These are phyloP conservation scores for Ceratocystis papillata DNA, from an alignment of 2,329 filamentous ascomycete genomes.

Conservation along the genomic window DNA sequence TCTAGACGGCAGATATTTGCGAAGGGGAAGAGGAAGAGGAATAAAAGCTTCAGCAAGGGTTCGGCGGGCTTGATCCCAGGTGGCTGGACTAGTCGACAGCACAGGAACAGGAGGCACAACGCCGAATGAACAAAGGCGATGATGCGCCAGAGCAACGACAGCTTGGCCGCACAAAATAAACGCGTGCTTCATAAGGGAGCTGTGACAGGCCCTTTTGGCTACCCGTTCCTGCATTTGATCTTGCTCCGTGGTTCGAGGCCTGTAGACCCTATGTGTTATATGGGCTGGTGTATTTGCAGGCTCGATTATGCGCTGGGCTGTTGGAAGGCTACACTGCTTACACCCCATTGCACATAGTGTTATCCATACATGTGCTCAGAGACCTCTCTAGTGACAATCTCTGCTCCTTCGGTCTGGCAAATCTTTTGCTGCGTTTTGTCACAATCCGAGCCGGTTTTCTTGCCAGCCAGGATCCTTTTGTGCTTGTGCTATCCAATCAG, in stretches of 20 bases:
- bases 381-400: too few relatives aligned
- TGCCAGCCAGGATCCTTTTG: neutral
- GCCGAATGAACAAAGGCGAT: neutral
- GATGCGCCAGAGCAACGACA: too few relatives aligned
- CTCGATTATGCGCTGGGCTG: too few relatives aligned
- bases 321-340: neutral
- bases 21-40: neutral
- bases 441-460: neutral
- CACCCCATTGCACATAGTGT: neutral
- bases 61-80: constrained; percentile 11
- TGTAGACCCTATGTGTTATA: neutral
- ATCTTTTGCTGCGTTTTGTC: neutral
- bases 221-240: neutral
- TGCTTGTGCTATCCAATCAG: neutral
- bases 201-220: neutral
- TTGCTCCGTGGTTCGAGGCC: neutral
- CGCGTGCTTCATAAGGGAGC: neutral
- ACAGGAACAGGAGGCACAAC: neutral
- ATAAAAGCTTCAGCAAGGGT: constrained; percentile 5
- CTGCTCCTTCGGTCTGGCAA: neutral
- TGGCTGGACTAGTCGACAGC: neutral
- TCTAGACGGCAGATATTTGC: neutral
- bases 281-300: too few relatives aligned
- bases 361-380: too few relatives aligned
- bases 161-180: neutral